Evolutionary conservation across 495 filamentous ascomycete species (phyloP).

Genomic region (Daldinia loculata): DNA sequence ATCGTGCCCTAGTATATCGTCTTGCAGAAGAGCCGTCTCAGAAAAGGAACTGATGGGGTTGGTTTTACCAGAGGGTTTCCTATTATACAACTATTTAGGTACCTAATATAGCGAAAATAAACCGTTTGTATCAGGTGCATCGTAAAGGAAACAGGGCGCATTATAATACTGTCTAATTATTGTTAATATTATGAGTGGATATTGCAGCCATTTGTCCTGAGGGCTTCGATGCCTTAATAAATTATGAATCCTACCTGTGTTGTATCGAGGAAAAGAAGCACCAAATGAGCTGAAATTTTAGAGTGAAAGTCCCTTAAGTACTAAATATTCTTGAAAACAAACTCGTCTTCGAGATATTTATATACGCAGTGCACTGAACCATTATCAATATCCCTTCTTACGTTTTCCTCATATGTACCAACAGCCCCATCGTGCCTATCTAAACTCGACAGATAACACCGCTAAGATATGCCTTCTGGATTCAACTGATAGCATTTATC

Average conservation of each 20-base stretch:
- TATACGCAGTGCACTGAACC: background rate
- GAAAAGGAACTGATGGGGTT: background rate
- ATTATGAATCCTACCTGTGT: no score
- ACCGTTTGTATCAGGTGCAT: no score
- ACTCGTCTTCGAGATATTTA: background rate
- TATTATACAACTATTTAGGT: no score
- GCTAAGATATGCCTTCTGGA: constrained; percentile 3
- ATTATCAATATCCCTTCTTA: background rate
- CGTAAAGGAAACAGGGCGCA: no score
- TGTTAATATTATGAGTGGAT: no score
- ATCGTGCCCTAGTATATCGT: background rate
- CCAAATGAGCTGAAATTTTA: background rate
- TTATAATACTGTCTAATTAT: no score
- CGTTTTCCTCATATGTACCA: background rate
- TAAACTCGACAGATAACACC: background rate
- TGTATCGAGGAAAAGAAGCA: background rate
- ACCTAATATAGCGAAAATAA: no score
- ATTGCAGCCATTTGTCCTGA: no score
- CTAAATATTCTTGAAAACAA: background rate
- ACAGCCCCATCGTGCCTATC: background rate
- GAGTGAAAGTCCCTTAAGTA: background rate
- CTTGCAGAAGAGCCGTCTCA: background rate
- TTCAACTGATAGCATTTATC: constrained; percentile 51
- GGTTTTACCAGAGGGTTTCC: no score
- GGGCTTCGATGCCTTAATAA: no score